Evolutionary conservation across 1,284 basidiomycete genomes (phyloP), one percentile per base, ranked within the genome.

Genomic region (Tylopilus sp.): DNA sequence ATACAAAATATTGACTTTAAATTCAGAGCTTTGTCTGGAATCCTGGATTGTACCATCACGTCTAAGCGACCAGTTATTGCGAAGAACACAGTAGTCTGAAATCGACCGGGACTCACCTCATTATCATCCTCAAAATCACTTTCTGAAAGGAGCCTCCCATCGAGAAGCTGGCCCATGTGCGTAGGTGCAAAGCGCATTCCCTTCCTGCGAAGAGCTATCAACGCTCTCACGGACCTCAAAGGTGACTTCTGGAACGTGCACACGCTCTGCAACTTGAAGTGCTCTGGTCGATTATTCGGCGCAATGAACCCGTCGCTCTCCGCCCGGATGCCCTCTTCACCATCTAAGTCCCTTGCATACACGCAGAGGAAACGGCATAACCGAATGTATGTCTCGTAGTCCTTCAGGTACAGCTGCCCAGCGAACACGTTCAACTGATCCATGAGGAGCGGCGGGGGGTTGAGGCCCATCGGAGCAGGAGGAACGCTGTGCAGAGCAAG

Each of bases 101-200:
- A n/a, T n/a, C 44, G 44, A 47, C 44, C 44, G 19, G 12, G 7
- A 49, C 47, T 49, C n/a, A 66, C 58, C 12, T 67, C 16, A 19
- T 60, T 59, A n/a, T 19, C 0, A 0, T 22, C 51, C 41, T 57
- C 33, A 26, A 79, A 79, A 56, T 82, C 78, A 15, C 74, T 69
- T 29, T 70, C 52, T 0, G 60, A 66, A 33, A 85, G 70, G 1
- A 69, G 32, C 18, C 68, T 72, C 16, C 77, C 81, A 41, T 78
- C 70, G 39, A 87, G 57, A 36, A 87, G 69, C 52, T 78, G 79
- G 8, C 86, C 86, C 65, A 86, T 67, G 63, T 86, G 83, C 1
- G 85, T 84, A 24, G 66, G 58, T 7, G 62, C 54, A 64, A 79
- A 29, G 29, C 29, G 29, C 29, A 29, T 29, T 2, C 84, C 85